Conservation (phyloP, 2,329 filamentous ascomycete species). For the Leptographium lundbergii region DNA sequence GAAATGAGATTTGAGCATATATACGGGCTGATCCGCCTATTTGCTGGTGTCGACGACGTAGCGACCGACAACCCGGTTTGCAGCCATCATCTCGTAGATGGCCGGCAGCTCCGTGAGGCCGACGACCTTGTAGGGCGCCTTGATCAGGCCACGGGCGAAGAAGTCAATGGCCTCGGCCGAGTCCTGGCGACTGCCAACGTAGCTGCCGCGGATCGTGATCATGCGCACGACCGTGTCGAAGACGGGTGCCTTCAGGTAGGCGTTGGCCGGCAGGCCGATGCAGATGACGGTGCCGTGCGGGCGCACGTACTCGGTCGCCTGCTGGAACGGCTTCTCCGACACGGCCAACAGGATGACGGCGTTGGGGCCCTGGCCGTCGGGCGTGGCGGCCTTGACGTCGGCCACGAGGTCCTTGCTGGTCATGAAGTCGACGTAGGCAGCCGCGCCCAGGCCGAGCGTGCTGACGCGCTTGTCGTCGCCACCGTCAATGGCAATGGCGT, state of each 20-base stretch:
- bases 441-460: slow-evolving; percentile 51
- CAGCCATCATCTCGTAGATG: slow-evolving; percentile 66
- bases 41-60: slow-evolving; percentile 65
- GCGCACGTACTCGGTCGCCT: slow-evolving; percentile 80
- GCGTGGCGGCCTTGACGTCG: slow-evolving; percentile 70
- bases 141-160: slow-evolving; percentile 71
- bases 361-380: slow-evolving; percentile 73
- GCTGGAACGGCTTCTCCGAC: slow-evolving; percentile 86
- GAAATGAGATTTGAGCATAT: too few species aligned
- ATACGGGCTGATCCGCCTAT: background rate
- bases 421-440: slow-evolving; percentile 68
- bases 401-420: slow-evolving; percentile 64
- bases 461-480: slow-evolving; percentile 45
- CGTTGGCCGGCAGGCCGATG: slow-evolving; percentile 75
- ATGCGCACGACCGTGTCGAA: slow-evolving; percentile 83
- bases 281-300: slow-evolving; percentile 72
- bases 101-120: slow-evolving; percentile 67
- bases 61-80: slow-evolving; percentile 61
- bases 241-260: slow-evolving; percentile 70
- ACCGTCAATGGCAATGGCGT: slow-evolving; percentile 29
- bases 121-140: slow-evolving; percentile 74
- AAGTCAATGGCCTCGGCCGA: slow-evolving; percentile 84
- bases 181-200: slow-evolving; percentile 87
- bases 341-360: slow-evolving; percentile 80
- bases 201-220: slow-evolving; percentile 85